Evolutionary conservation across 2,329 filamentous ascomycete species (phyloP), one percentile per base, ranked within the genome.

Genomic region (Botrytis fragariae): DNA sequence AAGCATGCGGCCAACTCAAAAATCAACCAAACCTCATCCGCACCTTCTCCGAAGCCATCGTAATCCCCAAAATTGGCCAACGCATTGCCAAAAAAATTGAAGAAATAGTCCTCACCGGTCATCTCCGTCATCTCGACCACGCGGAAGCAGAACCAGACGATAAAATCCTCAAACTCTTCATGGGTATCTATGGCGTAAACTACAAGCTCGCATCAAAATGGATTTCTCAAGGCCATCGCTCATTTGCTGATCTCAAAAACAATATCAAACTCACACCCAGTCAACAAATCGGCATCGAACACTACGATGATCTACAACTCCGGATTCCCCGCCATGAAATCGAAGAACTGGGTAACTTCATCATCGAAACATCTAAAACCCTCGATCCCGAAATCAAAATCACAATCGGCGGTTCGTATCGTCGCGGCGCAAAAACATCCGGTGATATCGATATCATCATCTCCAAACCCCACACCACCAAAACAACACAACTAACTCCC

Each of bases 391-490:
- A 82, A 0, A 89, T 95, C 72, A 85, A 94, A 80, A 83, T 93
- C 73, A 92, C 94, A 65, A 87, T 97, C 65, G 91, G 92, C 63
- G 95, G 95, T 0, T 97, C 93, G 73, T 98, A 97, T 80, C 89
- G 95, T 37, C 89, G 95, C 44, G 95, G 95, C 29, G 88, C 93
- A 6, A 82, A 86, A 44, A 87, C 87, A 69, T 96, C 90, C 10
- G 90, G 93, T 4, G 95, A 98, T 80, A 92, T 98, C 73, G 95
- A 98, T 81, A 85, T 95, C 59, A 89, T 98, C 74, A 87, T 98
- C 75, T 97, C 93, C 1, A 92, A 91, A 78, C 84, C 87, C 0
- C 85, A 86, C 0, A 91, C 91, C 0, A 79, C 76, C 0, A 83
- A 84, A 0, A 82, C 87, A 9, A 82, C 84, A 0, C 86, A 92